Conservation (phyloP, 257 asterid species). For the Paraleonurus japonicus region DNA sequence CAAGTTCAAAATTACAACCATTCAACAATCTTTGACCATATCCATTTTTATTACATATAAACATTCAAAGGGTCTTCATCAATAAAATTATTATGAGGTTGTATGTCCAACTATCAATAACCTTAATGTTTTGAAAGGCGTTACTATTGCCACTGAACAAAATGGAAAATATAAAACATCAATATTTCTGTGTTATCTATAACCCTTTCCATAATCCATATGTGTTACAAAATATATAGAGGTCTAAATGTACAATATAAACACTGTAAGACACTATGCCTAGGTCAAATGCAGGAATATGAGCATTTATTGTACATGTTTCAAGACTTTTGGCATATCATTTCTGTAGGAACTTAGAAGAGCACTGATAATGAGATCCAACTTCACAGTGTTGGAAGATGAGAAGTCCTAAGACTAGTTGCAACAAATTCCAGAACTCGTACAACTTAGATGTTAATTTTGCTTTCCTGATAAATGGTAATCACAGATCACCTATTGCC, state of each 20-base stretch:
- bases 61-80: background rate
- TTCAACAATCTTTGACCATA: background rate
- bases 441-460: background rate
- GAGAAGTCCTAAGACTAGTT: slow-evolving; percentile 3
- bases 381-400: background rate
- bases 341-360: background rate
- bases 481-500: background rate
- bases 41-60: background rate
- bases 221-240: background rate
- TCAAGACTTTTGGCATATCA: background rate
- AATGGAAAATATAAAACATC: background rate
- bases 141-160: background rate
- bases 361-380: background rate
- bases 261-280: background rate
- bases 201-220: background rate
- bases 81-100: background rate
- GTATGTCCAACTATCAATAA: background rate
- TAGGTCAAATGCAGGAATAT: background rate
- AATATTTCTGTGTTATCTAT: background rate
- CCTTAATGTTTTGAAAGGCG: background rate
- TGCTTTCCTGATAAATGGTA: background rate
- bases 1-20: background rate
- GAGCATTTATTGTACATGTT: background rate
- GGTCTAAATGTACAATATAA: background rate
- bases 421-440: background rate